Evolutionary conservation across 2,329 filamentous ascomycete species (phyloP), one percentile per base, ranked within the genome.

Genomic region (Pochonia chlamydosporia): DNA sequence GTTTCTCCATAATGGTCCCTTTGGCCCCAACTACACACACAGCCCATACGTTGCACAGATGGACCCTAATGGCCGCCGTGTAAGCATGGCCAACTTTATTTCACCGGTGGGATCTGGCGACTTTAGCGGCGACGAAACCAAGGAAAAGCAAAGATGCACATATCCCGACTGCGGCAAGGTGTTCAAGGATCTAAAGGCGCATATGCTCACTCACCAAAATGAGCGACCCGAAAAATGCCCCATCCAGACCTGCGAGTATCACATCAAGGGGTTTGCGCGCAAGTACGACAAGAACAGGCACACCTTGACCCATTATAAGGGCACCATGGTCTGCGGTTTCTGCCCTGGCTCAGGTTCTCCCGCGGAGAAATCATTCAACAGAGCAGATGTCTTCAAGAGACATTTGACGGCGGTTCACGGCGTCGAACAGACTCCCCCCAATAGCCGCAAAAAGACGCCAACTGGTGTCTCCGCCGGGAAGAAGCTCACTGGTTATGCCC

Each of bases 221-320:
- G 89, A 96, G 70, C 78, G 91, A 21, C 91, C 91, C 0, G 90
- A 96, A 64, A 96, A 96, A 72, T 96, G 91, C 69, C 91, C 91
- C 1, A 96, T 96, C 56, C 76, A 85, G 49, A 93, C 84, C 0
- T 96, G 91, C 72, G 89, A 95, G 60, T 96, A 96, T 68, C 85
- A 95, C 71, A 73, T 79, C 61, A 96, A 96, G 69, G 91, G 91
- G 4, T 96, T 96, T 62, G 90, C 91, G 10, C 79, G 91, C 58
- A 96, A 96, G 69, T 96, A 96, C 64, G 91, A 96, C 74, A 95
- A 95, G 77, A 96, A 96, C 70, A 76, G 91, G 39, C 91, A 96
- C 66, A 95, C 90, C 5, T 69, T 96, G 52, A 96, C 91, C 5
- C 91, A 96, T 66, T 96, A 96, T 78, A 96, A 96, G 71, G 91